Evolutionary conservation across 768 basidiomycete species (phyloP).

Genomic region (Termitomyces sp.): DNA sequence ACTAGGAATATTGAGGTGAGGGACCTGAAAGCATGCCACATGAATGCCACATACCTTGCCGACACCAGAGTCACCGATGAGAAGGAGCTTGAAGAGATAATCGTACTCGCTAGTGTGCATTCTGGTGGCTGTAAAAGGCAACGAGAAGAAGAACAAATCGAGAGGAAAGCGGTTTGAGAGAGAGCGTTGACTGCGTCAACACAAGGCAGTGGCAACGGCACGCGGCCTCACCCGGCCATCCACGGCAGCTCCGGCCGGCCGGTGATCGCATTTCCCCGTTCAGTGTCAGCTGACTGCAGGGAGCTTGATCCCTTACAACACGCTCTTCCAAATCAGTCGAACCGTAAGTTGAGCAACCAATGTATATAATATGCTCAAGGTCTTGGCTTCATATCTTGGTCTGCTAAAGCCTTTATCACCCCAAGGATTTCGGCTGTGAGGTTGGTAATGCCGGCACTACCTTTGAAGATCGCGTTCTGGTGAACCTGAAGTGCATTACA

Average conservation of each 20-base stretch:
- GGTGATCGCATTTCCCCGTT: slow-evolving; percentile 7
- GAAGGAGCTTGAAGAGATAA: slow-evolving; percentile 93
- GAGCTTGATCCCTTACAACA: background rate
- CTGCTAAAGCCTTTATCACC: background rate
- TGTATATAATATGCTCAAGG: too few species aligned
- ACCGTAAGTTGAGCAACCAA: too few species aligned
- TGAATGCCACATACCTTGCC: slow-evolving; percentile 61
- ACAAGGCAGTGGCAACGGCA: slow-evolving; percentile 24
- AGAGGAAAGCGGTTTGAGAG: slow-evolving; percentile 27
- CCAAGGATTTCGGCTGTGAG: too few species aligned
- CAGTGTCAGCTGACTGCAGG: background rate
- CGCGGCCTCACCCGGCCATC: slow-evolving; percentile 15
- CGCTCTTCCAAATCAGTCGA: background rate
- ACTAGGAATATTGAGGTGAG: slow-evolving; percentile 44
- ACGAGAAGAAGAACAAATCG: slow-evolving; percentile 18
- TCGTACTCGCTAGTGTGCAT: slow-evolving; percentile 95
- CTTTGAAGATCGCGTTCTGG: too few species aligned
- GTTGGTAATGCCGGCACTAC: too few species aligned
- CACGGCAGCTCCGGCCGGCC: slow-evolving; percentile 12
- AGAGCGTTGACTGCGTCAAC: slow-evolving; percentile 27
- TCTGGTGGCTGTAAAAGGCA: slow-evolving; percentile 17
- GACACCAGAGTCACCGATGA: slow-evolving; percentile 95
- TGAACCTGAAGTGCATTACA: too few species aligned
- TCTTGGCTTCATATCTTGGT: background rate
- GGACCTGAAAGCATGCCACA: slow-evolving; percentile 16